Evolutionary conservation across 345 rosid species (phyloP).

Genomic region (Gossypium raimondii): DNA sequence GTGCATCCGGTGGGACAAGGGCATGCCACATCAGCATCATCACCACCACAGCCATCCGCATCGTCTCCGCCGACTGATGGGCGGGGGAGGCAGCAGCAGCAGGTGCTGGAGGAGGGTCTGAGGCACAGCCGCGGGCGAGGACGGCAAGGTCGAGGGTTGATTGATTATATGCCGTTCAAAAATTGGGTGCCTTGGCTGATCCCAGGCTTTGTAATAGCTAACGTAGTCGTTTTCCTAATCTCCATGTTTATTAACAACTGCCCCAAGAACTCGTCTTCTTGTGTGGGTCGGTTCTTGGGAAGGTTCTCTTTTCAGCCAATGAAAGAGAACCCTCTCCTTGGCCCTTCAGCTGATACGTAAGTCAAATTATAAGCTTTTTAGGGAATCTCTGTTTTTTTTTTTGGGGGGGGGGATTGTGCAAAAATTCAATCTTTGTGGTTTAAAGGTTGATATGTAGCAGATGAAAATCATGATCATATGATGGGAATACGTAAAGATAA

Average conservation of each 20-base stretch:
- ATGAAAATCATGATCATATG: not conserved
- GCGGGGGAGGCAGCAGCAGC: slow-evolving; percentile 1
- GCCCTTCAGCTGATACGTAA: slow-evolving; percentile 83
- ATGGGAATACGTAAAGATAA: not conserved
- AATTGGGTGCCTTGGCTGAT: slow-evolving; percentile 74
- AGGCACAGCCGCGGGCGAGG: not conserved
- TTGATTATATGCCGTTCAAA: slow-evolving; percentile 49
- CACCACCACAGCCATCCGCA: not conserved
- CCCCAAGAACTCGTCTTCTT: slow-evolving; percentile 50
- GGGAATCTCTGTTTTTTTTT: not conserved
- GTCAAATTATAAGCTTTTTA: slow-evolving; percentile 19
- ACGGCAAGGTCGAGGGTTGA: slow-evolving; percentile 7
- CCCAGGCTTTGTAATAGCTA: slow-evolving; percentile 61
- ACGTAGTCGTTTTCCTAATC: slow-evolving; percentile 44
- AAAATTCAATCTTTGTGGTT: not conserved
- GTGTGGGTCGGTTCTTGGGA: slow-evolving; percentile 66
- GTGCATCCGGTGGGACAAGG: slow-evolving; percentile 20
- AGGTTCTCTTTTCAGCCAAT: slow-evolving; percentile 82
- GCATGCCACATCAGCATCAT: slow-evolving; percentile 3
- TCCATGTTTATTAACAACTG: slow-evolving; percentile 86
- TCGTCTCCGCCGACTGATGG: slow-evolving; percentile 1
- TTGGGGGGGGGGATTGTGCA: not conserved
- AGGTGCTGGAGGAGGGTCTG: not conserved
- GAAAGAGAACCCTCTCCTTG: slow-evolving; percentile 88
- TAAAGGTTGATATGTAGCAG: not conserved